Evolutionary conservation across 2,329 filamentous ascomycete species (phyloP).

Genomic region (Lachnellula occidentalis): DNA sequence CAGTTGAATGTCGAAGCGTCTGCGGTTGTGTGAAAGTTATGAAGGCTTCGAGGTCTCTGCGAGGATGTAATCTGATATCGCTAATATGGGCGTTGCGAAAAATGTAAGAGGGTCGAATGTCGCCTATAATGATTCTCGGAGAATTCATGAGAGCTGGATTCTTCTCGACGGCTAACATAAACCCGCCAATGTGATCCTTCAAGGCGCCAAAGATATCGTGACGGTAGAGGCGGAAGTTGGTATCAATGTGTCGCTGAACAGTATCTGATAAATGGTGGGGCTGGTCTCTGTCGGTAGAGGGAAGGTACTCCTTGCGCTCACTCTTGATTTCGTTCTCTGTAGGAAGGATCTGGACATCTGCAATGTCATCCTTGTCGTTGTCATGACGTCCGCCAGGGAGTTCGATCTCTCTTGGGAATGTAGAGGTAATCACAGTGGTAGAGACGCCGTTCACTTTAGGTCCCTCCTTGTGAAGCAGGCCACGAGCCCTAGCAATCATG

Average conservation of each 20-base stretch:
- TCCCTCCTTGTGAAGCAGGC: constrained; percentile 7
- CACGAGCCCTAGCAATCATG: constrained; percentile 13
- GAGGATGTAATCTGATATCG: background rate
- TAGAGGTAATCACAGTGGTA: constrained; percentile 12
- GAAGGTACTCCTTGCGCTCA: constrained; percentile 27
- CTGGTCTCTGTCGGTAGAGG: constrained; percentile 27
- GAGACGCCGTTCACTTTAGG: constrained; percentile 5
- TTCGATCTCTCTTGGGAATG: constrained; percentile 13
- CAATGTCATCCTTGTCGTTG: constrained; percentile 3
- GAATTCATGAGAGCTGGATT: background rate
- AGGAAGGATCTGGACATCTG: constrained; percentile 2
- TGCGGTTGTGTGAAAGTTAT: background rate
- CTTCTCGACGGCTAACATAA: constrained; percentile 2
- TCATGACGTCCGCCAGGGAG: constrained; percentile 14
- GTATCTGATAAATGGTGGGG: constrained; percentile 25
- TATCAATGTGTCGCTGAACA: constrained; percentile 30
- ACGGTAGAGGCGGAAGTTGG: constrained; percentile 30
- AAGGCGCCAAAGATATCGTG: constrained; percentile 31
- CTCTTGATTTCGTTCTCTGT: constrained; percentile 5
- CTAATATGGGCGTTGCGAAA: background rate
- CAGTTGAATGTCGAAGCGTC: background rate
- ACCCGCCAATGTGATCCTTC: constrained; percentile 23
- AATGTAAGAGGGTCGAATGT: background rate
- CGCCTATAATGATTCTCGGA: background rate
- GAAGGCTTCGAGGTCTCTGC: background rate